Base-by-base conservation (phyloP, 2,329 filamentous ascomycete genomes). In the Cercospora nicotianae region DNA sequence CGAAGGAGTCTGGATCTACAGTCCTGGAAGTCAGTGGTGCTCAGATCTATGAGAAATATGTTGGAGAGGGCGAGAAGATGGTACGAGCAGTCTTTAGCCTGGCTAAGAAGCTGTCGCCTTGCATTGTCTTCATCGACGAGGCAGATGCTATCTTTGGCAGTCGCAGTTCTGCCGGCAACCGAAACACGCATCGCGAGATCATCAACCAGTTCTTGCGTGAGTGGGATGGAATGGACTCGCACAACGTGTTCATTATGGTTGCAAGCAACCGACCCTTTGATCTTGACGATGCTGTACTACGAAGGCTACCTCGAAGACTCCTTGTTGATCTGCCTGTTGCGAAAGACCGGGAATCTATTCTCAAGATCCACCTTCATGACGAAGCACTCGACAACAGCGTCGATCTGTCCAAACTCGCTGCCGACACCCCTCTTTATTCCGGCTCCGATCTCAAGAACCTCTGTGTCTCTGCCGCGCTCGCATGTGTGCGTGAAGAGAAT, bases 191-290 rank as follows among this genome's bases (percentile, higher is more conserved):
- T 73, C 88, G 94, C 60, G 94, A 97, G 78, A 90, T 95, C 64
- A 94, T 98, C 79, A 99, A 97, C 77, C 94, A 99, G 80, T 98
- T 98, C 79, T 83, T 99, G 60, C 91, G 93, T 64, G 94, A 98
- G 79, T 98, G 94, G 95, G 95, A 98, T 74, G 95, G 95, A 10
- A 90, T 98, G 83, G 91, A 91, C 73, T 85, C 67, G 67, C 75
- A 78, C 62, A 91, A 91, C 18, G 93, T 94, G 2, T 98, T 99
- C 78, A 94, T 99, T 79, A 97, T 99, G 93, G 93, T 98, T 0
- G 94, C 95, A 30, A 98, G 94, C 8, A 98, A 99, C 79, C 86
- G 94, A 9, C 95, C 95, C 0, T 97, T 96, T 75, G 95, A 98
- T 76, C 87, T 99, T 0, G 95, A 99, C 75, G 92, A 95, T 74